These are phyloP conservation scores for Metschnikowia lunata DNA, from an alignment of 805 yeast genomes.

Conservation along the genomic window DNA sequence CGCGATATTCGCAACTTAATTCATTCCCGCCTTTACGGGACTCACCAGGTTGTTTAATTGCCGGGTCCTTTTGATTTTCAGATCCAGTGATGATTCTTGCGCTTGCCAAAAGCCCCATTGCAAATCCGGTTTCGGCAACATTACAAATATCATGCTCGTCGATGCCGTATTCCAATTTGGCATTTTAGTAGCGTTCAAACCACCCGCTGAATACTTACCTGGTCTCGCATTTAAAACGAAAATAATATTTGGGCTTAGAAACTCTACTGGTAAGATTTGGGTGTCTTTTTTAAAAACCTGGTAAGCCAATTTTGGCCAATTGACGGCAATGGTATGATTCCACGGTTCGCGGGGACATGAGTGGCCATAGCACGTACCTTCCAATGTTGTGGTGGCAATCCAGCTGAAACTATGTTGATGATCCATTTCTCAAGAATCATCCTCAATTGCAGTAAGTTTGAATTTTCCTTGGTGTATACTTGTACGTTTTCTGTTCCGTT, in stretches of 20 bases:
- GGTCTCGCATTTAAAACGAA: not conserved
- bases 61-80: not conserved
- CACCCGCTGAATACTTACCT: not conserved
- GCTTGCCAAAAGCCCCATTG: not conserved
- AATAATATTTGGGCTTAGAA: too few species aligned
- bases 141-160: not conserved
- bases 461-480: not conserved
- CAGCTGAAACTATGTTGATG: not conserved
- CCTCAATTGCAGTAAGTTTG: not conserved
- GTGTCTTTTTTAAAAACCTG: not conserved
- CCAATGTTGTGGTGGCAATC: not conserved
- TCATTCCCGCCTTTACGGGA: too few species aligned
- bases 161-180: not conserved
- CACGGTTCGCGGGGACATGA: not conserved
- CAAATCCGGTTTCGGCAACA: not conserved
- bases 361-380: not conserved
- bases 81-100: not conserved
- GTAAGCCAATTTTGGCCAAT: not conserved
- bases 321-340: not conserved
- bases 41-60: not conserved
- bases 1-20: not conserved
- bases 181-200: not conserved
- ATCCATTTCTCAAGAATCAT: not conserved
- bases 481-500: not conserved
- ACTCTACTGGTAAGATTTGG: not conserved